These are phyloP conservation scores for Annulohypoxylon maeteangense DNA, from an alignment of 495 filamentous ascomycete species.

Conservation along the genomic window DNA sequence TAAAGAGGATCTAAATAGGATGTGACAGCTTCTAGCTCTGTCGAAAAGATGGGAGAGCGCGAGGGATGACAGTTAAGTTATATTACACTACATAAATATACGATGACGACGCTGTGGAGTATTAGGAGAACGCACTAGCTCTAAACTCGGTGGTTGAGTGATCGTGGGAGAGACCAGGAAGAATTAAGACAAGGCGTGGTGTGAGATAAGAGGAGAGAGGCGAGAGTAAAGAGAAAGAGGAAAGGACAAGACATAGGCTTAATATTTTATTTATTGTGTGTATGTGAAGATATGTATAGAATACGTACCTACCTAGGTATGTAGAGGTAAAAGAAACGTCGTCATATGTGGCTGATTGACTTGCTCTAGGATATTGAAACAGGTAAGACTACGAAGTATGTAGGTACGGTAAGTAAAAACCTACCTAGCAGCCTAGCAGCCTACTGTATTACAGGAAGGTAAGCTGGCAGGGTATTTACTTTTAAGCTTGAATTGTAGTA, in stretches of 20 bases:
- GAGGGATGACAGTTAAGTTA: background rate
- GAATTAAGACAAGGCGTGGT: background rate
- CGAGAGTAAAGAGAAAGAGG: too few relatives aligned
- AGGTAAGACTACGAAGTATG: conserved; percentile 13
- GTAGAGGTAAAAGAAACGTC: conserved; percentile 22
- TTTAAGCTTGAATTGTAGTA: background rate
- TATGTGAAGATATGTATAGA: background rate
- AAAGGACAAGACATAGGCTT: background rate
- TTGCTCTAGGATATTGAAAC: background rate
- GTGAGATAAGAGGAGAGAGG: background rate
- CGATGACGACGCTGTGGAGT: conserved; percentile 1
- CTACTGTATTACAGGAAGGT: background rate
- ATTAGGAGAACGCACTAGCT: background rate
- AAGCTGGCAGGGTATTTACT: background rate
- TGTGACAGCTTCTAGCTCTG: conserved; percentile 4
- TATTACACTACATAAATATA: background rate
- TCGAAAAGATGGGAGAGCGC: too few relatives aligned
- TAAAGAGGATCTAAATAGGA: background rate
- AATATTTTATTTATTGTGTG: background rate
- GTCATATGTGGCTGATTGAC: conserved; percentile 40
- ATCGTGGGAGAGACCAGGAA: background rate
- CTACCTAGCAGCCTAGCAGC: background rate
- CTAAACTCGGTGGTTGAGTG: background rate
- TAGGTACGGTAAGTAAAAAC: conserved; percentile 1
- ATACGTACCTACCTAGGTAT: too few relatives aligned